Evolutionary conservation across 768 basidiomycete species (phyloP), one percentile per base, ranked within the genome.

Genomic region (Suillus discolor): DNA sequence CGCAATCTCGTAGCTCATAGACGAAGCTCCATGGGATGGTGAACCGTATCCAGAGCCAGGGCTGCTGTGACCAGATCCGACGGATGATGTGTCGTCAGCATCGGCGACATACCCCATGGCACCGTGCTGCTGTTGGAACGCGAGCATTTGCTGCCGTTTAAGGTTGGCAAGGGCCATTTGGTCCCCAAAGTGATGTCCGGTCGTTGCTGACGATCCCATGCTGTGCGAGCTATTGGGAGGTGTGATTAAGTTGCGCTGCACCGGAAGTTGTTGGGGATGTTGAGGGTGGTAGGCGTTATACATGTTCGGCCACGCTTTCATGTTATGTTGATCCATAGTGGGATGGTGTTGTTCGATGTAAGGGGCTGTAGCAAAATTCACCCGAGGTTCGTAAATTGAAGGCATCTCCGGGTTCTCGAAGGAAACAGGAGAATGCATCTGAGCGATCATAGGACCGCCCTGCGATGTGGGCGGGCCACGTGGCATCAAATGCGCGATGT

Each of bases 331-430:
- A 60, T 61, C 68, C 9, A 71, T 59, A 41, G 25, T 31, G 25
- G 18, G 41, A 16, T 60, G 57, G 57, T 74, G 72, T 41, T 75
- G 71, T 38, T 70, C 65, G 4, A 68, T 65, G 38, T 74, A 73
- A 25, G 67, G 18, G 42, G 67, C 51, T 51, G 69, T 66, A 23
- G 67, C 38, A 62, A 70, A 81, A 54, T 79, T 78, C 38, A 73
- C 66, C 63, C 79, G 75, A n/a, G 81, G 76, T 62, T 83, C 82
- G 65, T 83, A 83, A 38, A 80, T 68, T 15, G 78, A 70, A 61
- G 82, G 73, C 79, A 85, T 82, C 2, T 81, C 81, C 3, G 86
- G 85, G 65, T 86, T 86, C 71, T 87, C 86, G 63, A 79, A 86
- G 4, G 82, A 82, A 66, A 82, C 81, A 1, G 76, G 70, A 11